phyloP scores from a whole-genome alignment of 257 asterid species.

The Nicotiana tabacum region DNA sequence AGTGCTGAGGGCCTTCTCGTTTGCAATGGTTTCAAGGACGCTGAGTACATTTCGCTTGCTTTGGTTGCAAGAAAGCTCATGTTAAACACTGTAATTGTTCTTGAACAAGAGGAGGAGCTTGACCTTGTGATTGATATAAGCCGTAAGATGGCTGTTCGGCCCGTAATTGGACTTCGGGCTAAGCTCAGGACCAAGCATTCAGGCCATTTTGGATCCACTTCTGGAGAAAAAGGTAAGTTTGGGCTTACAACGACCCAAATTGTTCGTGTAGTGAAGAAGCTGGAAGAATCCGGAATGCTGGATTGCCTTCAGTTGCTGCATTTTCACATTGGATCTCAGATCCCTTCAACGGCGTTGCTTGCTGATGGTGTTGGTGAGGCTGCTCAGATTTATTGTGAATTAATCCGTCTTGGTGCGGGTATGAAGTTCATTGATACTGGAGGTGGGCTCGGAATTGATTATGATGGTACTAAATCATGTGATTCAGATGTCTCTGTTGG shows the following conservation, averaged over 20 bases:
- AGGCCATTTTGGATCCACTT: slow-evolving; percentile 95
- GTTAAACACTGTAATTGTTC: slow-evolving; percentile 76
- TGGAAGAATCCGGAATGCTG: slow-evolving; percentile 55
- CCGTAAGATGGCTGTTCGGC: slow-evolving; percentile 59
- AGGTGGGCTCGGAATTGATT: slow-evolving; percentile 95
- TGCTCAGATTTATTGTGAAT: slow-evolving; percentile 80
- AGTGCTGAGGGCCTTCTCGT: slow-evolving; percentile 68
- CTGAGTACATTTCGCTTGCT: slow-evolving; percentile 81
- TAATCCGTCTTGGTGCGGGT: slow-evolving; percentile 80
- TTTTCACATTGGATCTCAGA: slow-evolving; percentile 97
- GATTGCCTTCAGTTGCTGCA: slow-evolving; percentile 91
- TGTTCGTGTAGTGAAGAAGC: slow-evolving; percentile 75
- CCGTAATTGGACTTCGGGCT: slow-evolving; percentile 85
- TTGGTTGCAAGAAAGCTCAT: slow-evolving; percentile 66
- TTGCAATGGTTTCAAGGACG: slow-evolving; percentile 94
- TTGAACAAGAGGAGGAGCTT: slow-evolving; percentile 93
- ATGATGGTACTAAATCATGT: slow-evolving; percentile 79
- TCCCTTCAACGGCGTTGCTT: slow-evolving; percentile 65
- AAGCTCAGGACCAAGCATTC: slow-evolving; percentile 89
- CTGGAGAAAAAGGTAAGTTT: slow-evolving; percentile 95
- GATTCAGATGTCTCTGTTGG: slow-evolving; percentile 82
- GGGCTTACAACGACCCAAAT: slow-evolving; percentile 82
- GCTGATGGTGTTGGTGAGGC: slow-evolving; percentile 91
- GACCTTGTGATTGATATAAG: slow-evolving; percentile 69
- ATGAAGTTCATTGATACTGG: slow-evolving; percentile 87